These are phyloP conservation scores for Forsythia viridissima DNA, from an alignment of 257 asterid species.

Conservation along the genomic window DNA sequence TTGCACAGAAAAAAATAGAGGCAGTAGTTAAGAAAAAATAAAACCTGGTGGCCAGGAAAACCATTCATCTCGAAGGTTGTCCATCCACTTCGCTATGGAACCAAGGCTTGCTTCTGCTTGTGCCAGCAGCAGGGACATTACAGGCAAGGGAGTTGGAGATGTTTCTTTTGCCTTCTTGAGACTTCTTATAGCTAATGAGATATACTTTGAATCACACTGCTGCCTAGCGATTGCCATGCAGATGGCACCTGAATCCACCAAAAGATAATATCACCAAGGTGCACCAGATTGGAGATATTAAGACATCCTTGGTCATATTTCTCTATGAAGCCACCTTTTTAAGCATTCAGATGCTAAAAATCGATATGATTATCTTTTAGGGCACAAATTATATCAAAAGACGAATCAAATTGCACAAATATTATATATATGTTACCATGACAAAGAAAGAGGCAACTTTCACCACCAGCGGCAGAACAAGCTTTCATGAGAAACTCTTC, in stretches of 20 bases:
- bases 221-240: conserved; percentile 91
- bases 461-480: conserved; percentile 59
- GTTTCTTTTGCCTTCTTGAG: conserved; percentile 66
- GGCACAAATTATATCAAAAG: conserved; percentile 1
- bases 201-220: conserved; percentile 66
- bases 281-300: background rate
- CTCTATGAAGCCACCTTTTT: background rate
- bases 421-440: conserved; percentile 60
- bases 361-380: background rate
- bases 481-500: conserved; percentile 75
- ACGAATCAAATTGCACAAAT: conserved; percentile 14
- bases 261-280: background rate
- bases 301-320: background rate
- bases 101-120: conserved; percentile 97
- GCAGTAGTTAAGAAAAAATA: conserved; percentile 16
- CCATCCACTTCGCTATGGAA: conserved; percentile 70
- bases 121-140: conserved; percentile 67
- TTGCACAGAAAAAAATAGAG: background rate
- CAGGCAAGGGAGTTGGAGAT: conserved; percentile 55
- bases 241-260: conserved; percentile 58
- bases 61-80: conserved; percentile 73
- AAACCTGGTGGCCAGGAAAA: conserved; percentile 87
- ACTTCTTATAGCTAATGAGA: conserved; percentile 67
- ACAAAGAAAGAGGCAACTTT: conserved; percentile 69
- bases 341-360: background rate